These are phyloP conservation scores for Citropsis articulata DNA, from an alignment of 345 rosid genomes.

Conservation along the genomic window DNA sequence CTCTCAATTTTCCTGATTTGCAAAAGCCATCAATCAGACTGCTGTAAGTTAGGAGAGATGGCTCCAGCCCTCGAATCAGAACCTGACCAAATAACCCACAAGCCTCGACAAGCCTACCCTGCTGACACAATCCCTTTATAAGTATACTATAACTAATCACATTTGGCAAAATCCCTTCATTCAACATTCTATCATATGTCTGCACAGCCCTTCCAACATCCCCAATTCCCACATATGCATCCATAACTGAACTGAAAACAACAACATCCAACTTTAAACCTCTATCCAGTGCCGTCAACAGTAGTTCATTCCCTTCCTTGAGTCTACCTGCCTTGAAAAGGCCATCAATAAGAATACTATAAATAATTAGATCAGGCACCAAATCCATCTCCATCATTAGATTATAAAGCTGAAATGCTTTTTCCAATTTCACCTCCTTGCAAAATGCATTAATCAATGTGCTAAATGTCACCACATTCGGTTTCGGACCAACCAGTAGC, in stretches of 20 bases:
- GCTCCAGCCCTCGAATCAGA: conserved; percentile 37
- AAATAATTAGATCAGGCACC: conserved; percentile 40
- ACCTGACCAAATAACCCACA: conserved; percentile 43
- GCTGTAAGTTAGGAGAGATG: conserved; percentile 41
- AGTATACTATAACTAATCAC: conserved; percentile 42
- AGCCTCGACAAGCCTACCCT: conserved; percentile 38
- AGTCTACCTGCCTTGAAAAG: conserved; percentile 43
- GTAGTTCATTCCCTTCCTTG: conserved; percentile 36
- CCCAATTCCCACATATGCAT: conserved; percentile 31
- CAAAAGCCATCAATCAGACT: conserved; percentile 49
- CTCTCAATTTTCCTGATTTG: conserved; percentile 39
- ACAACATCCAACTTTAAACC: conserved; percentile 43
- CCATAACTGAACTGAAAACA: conserved; percentile 38
- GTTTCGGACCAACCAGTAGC: conserved; percentile 39
- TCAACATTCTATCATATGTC: conserved; percentile 40
- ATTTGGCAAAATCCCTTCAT: conserved; percentile 39
- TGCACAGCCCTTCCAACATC: conserved; percentile 29
- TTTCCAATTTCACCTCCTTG: conserved; percentile 40
- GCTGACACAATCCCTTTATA: conserved; percentile 44
- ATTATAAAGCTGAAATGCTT: conserved; percentile 33
- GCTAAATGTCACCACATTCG: conserved; percentile 44
- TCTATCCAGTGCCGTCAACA: conserved; percentile 33
- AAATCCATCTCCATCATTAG: conserved; percentile 33
- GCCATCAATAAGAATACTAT: conserved; percentile 46
- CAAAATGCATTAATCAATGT: conserved; percentile 43